Evolutionary conservation across 1,139 yeast species (phyloP).

Genomic region (Casaregolazyma suthepensis): DNA sequence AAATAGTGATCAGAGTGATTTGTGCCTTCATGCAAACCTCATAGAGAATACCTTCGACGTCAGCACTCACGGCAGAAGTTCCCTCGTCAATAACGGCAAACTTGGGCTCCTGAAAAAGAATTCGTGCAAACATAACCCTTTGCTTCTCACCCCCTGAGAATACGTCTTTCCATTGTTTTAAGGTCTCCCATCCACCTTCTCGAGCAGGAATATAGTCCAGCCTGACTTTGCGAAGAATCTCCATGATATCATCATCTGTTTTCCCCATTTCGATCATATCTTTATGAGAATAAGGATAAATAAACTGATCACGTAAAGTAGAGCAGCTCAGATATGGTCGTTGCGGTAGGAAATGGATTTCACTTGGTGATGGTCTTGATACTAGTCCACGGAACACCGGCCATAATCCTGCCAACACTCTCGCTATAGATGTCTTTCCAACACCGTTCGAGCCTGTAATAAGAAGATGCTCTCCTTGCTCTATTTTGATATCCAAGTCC

Average conservation of each 20-base stretch:
- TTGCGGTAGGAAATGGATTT: conserved; percentile 74
- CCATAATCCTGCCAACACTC: conserved; percentile 87
- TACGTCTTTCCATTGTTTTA: conserved; percentile 83
- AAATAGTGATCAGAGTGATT: conserved; percentile 75
- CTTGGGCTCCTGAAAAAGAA: conserved; percentile 72
- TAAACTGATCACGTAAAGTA: conserved; percentile 78
- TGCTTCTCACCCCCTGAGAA: conserved; percentile 95
- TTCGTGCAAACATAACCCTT: conserved; percentile 82
- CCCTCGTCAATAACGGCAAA: conserved; percentile 89
- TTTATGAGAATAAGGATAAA: conserved; percentile 73
- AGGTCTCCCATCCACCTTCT: conserved; percentile 56
- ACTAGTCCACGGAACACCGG: conserved; percentile 79
- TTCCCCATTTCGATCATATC: conserved; percentile 71
- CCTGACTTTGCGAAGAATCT: conserved; percentile 67
- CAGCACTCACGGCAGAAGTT: conserved; percentile 87
- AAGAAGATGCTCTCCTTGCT: conserved; percentile 63
- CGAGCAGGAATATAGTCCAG: conserved; percentile 68
- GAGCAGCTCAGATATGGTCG: conserved; percentile 74
- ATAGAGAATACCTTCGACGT: conserved; percentile 83
- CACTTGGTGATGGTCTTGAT: conserved; percentile 70
- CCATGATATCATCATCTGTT: conserved; percentile 63
- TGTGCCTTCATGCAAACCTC: conserved; percentile 64
- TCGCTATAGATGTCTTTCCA: conserved; percentile 82
- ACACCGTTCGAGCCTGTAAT: conserved; percentile 84
- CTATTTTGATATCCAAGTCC: conserved; percentile 58